Percentiles rank a stretch among this genome's conserved stretches.
Evolutionary conservation across 2,329 filamentous ascomycete genomes (phyloP).

Genomic region (Epichloe baconii): DNA sequence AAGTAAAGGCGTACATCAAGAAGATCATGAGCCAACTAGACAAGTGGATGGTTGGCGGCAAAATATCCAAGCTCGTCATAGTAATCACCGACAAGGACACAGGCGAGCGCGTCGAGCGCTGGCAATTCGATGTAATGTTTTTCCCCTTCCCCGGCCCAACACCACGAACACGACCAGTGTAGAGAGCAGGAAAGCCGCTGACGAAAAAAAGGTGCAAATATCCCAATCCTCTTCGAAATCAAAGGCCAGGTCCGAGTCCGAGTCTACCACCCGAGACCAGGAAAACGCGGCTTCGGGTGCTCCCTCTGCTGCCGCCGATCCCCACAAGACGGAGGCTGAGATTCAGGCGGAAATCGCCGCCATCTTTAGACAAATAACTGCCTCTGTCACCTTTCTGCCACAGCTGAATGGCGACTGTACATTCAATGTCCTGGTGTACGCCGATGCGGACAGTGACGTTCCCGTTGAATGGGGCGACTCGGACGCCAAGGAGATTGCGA

Average conservation of each 20-base stretch:
- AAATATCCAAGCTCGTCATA: constrained; percentile 93
- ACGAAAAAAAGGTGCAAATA: constrained; percentile 13
- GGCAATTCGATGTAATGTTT: constrained; percentile 79
- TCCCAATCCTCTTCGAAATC: constrained; percentile 17
- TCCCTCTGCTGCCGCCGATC: constrained; percentile 16
- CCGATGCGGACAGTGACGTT: constrained; percentile 90
- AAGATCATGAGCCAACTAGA: constrained; percentile 98
- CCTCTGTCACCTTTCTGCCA: constrained; percentile 90
- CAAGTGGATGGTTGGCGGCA: constrained; percentile 94
- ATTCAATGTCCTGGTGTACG: constrained; percentile 97
- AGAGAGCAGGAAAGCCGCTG: constrained; percentile 5
- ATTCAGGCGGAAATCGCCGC: constrained; percentile 94
- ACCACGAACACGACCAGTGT: too few species aligned
- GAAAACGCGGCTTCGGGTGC: constrained; percentile 45
- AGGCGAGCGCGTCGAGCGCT: constrained; percentile 87
- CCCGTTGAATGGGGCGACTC: constrained; percentile 98
- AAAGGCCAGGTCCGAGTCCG: constrained; percentile 28
- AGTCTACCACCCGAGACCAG: constrained; percentile 43
- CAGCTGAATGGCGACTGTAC: constrained; percentile 85
- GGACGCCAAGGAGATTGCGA: constrained; percentile 90
- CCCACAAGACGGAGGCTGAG: constrained; percentile 79
- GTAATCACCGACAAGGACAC: constrained; percentile 97
- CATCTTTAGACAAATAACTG: constrained; percentile 95
- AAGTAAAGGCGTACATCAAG: constrained; percentile 98
- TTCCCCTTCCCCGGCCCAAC: background rate